These are phyloP conservation scores for Suillus subluteus DNA, from an alignment of 768 basidiomycete species.

Conservation along the genomic window DNA sequence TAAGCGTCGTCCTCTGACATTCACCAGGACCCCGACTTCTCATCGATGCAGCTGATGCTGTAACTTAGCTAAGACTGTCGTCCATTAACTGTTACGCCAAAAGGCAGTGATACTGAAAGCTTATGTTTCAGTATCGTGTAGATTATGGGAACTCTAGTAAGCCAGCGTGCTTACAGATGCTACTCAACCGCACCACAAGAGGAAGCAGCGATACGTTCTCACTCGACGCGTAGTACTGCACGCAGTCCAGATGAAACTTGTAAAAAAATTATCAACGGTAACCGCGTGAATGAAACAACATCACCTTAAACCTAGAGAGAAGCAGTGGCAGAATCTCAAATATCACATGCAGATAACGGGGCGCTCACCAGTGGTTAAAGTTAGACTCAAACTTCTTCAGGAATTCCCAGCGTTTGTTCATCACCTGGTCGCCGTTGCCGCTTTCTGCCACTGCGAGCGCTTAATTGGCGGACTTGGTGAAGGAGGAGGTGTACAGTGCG, in stretches of 20 bases:
- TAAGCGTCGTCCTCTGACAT: neutral
- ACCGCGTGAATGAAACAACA: neutral
- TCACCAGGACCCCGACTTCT: neutral
- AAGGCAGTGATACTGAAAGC: too few species aligned
- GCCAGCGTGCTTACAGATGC: slow-evolving; percentile 23
- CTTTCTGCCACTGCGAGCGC: slow-evolving; percentile 66
- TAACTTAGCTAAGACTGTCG: slow-evolving; percentile 5
- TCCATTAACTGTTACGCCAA: too few species aligned
- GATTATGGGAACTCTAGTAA: too few species aligned
- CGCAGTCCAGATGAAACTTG: slow-evolving; percentile 73
- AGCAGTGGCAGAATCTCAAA: neutral
- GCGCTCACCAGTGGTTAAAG: slow-evolving; percentile 84
- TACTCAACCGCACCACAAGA: slow-evolving; percentile 74
- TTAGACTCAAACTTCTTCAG: slow-evolving; percentile 84
- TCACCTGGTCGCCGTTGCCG: slow-evolving; percentile 61
- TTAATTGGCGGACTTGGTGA: slow-evolving; percentile 80
- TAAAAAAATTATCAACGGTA: slow-evolving; percentile 11
- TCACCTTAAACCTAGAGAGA: slow-evolving; percentile 56
- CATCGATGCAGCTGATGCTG: slow-evolving; percentile 9
- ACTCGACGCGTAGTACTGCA: slow-evolving; percentile 90
- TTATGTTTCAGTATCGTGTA: too few species aligned
- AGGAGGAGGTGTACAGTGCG: slow-evolving; percentile 76
- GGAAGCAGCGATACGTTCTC: slow-evolving; percentile 91
- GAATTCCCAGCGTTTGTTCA: slow-evolving; percentile 87
- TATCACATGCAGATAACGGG: slow-evolving; percentile 7